Evolutionary conservation across 163 green algal species (phyloP), one percentile per base, ranked within the genome.

Genomic region (Prototheca stagnorum): DNA sequence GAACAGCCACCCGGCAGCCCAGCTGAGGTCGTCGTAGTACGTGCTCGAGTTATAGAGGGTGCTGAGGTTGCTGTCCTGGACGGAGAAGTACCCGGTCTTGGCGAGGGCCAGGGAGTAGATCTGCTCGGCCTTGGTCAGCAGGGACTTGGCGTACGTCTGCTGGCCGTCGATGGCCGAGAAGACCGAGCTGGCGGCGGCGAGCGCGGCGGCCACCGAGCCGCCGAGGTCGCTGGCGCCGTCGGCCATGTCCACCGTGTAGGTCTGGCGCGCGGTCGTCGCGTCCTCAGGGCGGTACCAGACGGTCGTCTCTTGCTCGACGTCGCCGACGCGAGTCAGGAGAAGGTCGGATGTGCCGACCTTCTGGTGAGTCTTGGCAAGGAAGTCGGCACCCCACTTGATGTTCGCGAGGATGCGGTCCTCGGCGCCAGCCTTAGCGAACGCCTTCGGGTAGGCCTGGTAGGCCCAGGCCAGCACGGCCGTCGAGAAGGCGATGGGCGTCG

Each of bases 401-500:
- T 57, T 78, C 21, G 73, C 64, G 31, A 78, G 53, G 20, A 64
- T 54, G 2, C 54, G 23, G 6, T 26, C 44, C 27, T 56, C 56
- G 20, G 62, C 24, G 5, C 57, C 65, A 19, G 62, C 39, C 36
- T 61, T 50, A 5, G 35, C 22, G 40, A 65, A 69, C 36, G 47
- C 73, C 22, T 65, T 33, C 17, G 39, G 46, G 51, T 82, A 90
- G 23, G 71, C 49, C 7, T 83, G 44, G 43, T 82, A 45, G 35
- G 44, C 45, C 80, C 80, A 90, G 22, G 73, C 66, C 21, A 90
- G 44, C 47, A 84, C 67, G 39, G 61, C 51, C 4, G 64, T 64
- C 5, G 72, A 67, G 51, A 79, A 87, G 24, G 80, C 77, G 37
- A 78, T 77, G 27, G 80, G 75, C 21, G 73, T 47, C 25, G 73